phyloP scores from a whole-genome alignment of 805 yeast species.

The Priceomyces carsonii region DNA sequence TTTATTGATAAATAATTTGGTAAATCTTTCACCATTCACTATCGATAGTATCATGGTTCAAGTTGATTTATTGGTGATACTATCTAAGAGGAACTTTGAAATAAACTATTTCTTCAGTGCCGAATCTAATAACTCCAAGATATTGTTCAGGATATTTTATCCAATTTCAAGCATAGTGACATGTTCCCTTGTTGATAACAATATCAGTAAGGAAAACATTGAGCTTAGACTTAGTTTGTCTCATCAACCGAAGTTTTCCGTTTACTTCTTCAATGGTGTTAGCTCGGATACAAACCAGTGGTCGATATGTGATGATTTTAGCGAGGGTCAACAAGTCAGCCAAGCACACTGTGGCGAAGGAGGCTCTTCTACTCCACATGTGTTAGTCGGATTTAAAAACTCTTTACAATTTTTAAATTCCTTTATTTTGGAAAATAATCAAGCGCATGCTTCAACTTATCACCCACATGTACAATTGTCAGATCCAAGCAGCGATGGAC shows the following conservation, averaged over 20 bases:
- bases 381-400: slow-evolving; percentile 56
- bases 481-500: slow-evolving; percentile 8
- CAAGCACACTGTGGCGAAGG: slow-evolving; percentile 56
- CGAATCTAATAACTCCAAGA: slow-evolving; percentile 63
- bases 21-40: slow-evolving; percentile 68
- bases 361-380: slow-evolving; percentile 67
- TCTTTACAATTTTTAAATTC: slow-evolving; percentile 55
- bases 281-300: slow-evolving; percentile 61
- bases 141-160: slow-evolving; percentile 70
- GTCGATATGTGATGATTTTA: slow-evolving; percentile 82
- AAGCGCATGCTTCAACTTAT: slow-evolving; percentile 8
- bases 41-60: slow-evolving; percentile 63
- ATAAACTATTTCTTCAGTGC: slow-evolving; percentile 80
- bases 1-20: slow-evolving; percentile 44
- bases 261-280: slow-evolving; percentile 62
- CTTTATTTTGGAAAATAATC: slow-evolving; percentile 47
- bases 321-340: slow-evolving; percentile 80
- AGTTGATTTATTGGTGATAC: slow-evolving; percentile 69
- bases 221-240: slow-evolving; percentile 53
- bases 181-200: slow-evolving; percentile 56
- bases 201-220: slow-evolving; percentile 35
- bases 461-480: slow-evolving; percentile 10
- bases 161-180: slow-evolving; percentile 62
- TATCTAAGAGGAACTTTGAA: slow-evolving; percentile 70
- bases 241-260: slow-evolving; percentile 77